These are phyloP conservation scores for Xylaria longipes DNA, from an alignment of 495 filamentous ascomycete species.

Conservation along the genomic window DNA sequence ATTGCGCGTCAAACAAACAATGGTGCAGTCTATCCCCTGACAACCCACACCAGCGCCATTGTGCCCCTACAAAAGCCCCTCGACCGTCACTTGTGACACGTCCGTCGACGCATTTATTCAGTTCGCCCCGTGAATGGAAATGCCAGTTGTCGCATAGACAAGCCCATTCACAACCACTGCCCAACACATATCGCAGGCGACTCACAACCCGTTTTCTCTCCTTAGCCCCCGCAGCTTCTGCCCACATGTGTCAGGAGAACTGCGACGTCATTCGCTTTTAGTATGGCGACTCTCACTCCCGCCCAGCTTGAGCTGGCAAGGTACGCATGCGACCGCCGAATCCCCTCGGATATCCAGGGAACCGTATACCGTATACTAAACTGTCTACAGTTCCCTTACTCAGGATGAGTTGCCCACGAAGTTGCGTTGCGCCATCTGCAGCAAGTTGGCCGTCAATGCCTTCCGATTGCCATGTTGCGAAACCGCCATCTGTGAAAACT, in stretches of 20 bases:
- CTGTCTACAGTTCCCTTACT: conserved; percentile 66
- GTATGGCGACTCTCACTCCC: conserved; percentile 44
- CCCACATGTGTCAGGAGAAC: conserved; percentile 19
- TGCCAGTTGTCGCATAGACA: conserved; percentile 21
- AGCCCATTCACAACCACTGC: neutral
- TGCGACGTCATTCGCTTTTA: conserved; percentile 25
- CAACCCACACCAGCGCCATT: conserved; percentile 15
- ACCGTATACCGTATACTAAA: conserved; percentile 7
- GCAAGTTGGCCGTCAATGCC: conserved; percentile 87
- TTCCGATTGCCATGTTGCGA: conserved; percentile 94
- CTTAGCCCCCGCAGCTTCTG: neutral
- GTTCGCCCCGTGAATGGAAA: neutral
- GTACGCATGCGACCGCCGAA: conserved; percentile 30
- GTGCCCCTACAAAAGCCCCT: conserved; percentile 4
- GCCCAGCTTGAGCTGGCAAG: conserved; percentile 52
- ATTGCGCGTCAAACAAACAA: conserved; percentile 25
- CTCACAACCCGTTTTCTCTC: neutral
- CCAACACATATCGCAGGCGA: conserved; percentile 7
- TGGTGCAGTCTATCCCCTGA: conserved; percentile 15
- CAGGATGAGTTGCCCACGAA: conserved; percentile 92
- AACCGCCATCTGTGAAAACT: conserved; percentile 89
- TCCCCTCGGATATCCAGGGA: neutral
- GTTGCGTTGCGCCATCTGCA: conserved; percentile 92
- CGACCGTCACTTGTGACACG: neutral
- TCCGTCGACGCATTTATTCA: neutral